These are phyloP conservation scores for Zychaea mexicana DNA, from an alignment of 371 early-diverging fungal genomes.

Conservation along the genomic window DNA sequence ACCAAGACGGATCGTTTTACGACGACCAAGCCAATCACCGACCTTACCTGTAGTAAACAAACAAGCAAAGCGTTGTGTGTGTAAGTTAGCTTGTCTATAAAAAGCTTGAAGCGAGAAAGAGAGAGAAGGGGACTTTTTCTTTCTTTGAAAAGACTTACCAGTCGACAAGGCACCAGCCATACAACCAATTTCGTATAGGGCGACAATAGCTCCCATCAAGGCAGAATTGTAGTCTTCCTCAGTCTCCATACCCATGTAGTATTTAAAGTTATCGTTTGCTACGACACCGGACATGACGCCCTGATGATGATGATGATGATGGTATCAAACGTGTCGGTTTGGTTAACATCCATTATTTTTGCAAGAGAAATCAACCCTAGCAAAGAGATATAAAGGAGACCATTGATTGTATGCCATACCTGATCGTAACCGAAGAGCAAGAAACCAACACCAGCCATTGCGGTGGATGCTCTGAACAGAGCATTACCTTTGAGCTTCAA, in stretches of 20 bases:
- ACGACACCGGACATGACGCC: conserved; percentile 55
- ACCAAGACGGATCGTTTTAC: conserved; percentile 35
- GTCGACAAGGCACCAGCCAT: conserved; percentile 30
- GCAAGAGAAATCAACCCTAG: neutral
- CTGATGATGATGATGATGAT: conserved; percentile 7
- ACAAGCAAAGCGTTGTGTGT: too few relatives aligned
- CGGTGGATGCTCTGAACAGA: conserved; percentile 39
- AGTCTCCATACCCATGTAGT: conserved; percentile 31
- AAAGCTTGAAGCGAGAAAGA: too few relatives aligned
- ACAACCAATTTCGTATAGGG: conserved; percentile 38
- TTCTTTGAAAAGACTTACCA: conserved; percentile 12
- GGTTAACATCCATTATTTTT: too few relatives aligned
- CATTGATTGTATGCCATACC: too few relatives aligned
- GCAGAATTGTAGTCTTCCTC: conserved; percentile 26
- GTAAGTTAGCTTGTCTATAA: too few relatives aligned
- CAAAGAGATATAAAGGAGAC: neutral
- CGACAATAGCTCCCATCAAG: conserved; percentile 30
- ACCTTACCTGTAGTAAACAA: conserved; percentile 7
- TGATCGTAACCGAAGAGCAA: conserved; percentile 57
- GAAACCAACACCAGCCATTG: conserved; percentile 51
- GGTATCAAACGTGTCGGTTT: too few relatives aligned
- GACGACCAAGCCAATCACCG: conserved; percentile 40
- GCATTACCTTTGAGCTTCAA: conserved; percentile 38
- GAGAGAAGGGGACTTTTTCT: neutral
- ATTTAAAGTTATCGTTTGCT: conserved; percentile 30